Percentiles rank a stretch among this genome's conserved stretches.
phyloP scores from a whole-genome alignment of 345 rosid genomes.

The Xanthoceras sorbifolium region DNA sequence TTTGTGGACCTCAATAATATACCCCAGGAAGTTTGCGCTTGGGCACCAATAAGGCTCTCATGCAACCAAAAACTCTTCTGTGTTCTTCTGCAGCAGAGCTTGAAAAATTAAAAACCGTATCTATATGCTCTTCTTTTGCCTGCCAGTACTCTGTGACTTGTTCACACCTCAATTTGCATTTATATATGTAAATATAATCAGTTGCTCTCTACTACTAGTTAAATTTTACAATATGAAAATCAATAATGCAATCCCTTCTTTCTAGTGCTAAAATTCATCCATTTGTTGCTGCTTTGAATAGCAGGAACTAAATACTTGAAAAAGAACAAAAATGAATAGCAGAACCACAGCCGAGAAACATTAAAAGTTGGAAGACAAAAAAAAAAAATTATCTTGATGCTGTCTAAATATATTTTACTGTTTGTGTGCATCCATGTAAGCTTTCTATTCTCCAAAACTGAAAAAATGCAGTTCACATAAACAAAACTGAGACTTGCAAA shows the following conservation, averaged over 20 bases:
- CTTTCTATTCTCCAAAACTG: background rate
- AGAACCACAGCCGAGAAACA: too few relatives aligned
- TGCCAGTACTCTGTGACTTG: background rate
- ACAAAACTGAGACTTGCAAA: background rate
- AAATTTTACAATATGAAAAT: too few relatives aligned
- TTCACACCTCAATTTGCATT: background rate
- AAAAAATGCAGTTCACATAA: background rate
- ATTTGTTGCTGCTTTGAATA: too few relatives aligned
- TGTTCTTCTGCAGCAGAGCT: too few relatives aligned
- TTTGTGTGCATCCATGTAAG: background rate
- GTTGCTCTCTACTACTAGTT: too few relatives aligned
- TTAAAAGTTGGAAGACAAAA: too few relatives aligned
- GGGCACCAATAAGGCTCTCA: too few relatives aligned
- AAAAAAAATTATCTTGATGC: background rate
- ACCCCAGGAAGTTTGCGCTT: too few relatives aligned
- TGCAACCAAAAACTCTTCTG: too few relatives aligned
- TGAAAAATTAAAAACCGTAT: too few relatives aligned
- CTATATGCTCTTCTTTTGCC: too few relatives aligned
- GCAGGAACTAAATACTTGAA: background rate
- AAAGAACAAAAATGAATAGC: background rate
- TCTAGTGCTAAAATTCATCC: background rate
- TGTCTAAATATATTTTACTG: background rate
- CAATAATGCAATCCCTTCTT: background rate
- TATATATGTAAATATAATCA: background rate
- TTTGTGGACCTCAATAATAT: too few relatives aligned